phyloP scores from a whole-genome alignment of 441 rosid species.

The Brassica balearica region DNA sequence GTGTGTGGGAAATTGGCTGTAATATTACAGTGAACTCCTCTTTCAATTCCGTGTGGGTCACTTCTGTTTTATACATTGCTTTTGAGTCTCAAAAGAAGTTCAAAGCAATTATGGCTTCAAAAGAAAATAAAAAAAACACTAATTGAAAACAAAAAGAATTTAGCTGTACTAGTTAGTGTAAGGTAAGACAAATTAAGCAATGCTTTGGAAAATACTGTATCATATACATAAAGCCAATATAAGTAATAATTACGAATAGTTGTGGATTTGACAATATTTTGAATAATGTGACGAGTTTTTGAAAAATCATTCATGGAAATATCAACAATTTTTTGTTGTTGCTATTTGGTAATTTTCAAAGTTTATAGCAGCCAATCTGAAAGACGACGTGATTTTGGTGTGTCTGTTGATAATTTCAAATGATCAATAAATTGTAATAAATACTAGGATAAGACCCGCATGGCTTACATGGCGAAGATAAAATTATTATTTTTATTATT shows the following conservation, averaged over 20 bases:
- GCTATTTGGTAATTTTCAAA: neutral
- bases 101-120: constrained; percentile 33
- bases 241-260: neutral
- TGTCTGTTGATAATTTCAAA: neutral
- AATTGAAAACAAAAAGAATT: constrained; percentile 8
- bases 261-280: constrained; percentile 13
- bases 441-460: too few relatives aligned
- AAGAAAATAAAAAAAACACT: neutral
- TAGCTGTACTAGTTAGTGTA: constrained; percentile 6
- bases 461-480: too few relatives aligned
- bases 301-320: neutral
- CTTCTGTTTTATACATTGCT: constrained; percentile 1
- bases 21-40: constrained; percentile 10
- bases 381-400: neutral
- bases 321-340: neutral
- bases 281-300: neutral
- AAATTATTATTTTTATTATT: too few relatives aligned
- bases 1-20: constrained; percentile 40
- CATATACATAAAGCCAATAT: constrained; percentile 2
- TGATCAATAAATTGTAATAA: neutral
- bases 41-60: constrained; percentile 41
- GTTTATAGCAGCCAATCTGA: neutral
- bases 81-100: constrained; percentile 9
- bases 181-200: constrained; percentile 12
- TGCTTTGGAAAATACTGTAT: neutral